Evolutionary conservation across 1,284 basidiomycete genomes (phyloP).

Genomic region (Abortiporus biennis): DNA sequence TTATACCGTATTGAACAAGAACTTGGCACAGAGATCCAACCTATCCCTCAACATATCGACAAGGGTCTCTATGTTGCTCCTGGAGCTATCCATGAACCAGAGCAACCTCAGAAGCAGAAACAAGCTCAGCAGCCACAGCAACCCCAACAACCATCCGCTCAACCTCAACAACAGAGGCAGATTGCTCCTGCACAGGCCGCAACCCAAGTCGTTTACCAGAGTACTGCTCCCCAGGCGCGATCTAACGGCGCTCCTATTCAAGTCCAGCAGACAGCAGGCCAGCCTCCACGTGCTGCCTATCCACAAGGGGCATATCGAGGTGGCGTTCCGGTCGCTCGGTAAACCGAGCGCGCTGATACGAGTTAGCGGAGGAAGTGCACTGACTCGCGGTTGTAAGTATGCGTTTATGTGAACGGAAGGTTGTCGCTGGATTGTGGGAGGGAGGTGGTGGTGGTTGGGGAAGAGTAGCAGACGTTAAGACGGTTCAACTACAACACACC

Average conservation of each 20-base stretch:
- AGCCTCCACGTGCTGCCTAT: constrained; percentile 12
- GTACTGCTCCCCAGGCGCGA: constrained; percentile 18
- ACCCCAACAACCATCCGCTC: constrained; percentile 10
- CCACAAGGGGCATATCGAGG: constrained; percentile 22
- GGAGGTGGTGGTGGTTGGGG: not conserved
- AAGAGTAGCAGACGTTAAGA: not conserved
- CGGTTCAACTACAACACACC: not conserved
- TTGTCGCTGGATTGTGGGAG: not conserved
- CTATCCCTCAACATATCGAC: constrained; percentile 91
- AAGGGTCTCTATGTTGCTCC: constrained; percentile 90
- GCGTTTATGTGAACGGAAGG: constrained; percentile 1
- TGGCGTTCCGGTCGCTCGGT: constrained; percentile 28
- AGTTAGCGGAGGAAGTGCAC: constrained; percentile 1
- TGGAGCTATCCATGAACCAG: constrained; percentile 41
- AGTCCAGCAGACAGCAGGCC: constrained; percentile 16
- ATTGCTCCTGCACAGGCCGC: no score
- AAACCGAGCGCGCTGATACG: constrained; percentile 8
- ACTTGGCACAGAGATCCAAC: constrained; percentile 95
- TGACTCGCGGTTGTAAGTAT: constrained; percentile 1
- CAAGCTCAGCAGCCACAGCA: constrained; percentile 6
- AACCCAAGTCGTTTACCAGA: constrained; percentile 27
- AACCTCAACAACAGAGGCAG: constrained; percentile 14
- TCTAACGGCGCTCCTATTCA: constrained; percentile 22
- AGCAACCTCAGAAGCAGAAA: constrained; percentile 15
- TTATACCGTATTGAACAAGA: constrained; percentile 98